These are phyloP conservation scores for Prunus padus DNA, from an alignment of 306 rosid species.

Conservation along the genomic window DNA sequence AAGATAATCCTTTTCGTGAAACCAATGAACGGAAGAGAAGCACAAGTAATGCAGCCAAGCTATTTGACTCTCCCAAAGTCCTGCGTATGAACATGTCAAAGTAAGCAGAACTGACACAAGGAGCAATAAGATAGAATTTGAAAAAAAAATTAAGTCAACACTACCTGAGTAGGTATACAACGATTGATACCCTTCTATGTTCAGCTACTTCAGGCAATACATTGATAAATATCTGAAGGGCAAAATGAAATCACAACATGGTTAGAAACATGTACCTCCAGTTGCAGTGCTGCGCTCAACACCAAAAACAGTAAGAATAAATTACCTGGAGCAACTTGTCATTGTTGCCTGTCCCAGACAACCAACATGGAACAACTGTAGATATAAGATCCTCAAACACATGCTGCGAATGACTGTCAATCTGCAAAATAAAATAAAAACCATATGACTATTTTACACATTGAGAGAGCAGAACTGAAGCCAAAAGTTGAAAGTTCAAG, in stretches of 20 bases:
- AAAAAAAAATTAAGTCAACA: background rate
- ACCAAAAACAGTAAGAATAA: slow-evolving; percentile 18
- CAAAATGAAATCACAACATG: slow-evolving; percentile 26
- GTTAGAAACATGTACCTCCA: slow-evolving; percentile 14
- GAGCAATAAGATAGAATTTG: background rate
- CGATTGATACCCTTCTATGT: slow-evolving; percentile 67
- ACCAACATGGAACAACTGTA: slow-evolving; percentile 89
- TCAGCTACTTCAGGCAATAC: slow-evolving; percentile 75
- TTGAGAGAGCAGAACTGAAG: background rate
- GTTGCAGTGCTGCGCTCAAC: background rate
- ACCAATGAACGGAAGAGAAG: slow-evolving; percentile 69
- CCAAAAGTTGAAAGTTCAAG: background rate
- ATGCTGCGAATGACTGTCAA: slow-evolving; percentile 70
- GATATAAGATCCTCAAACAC: slow-evolving; percentile 84
- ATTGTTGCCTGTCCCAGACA: slow-evolving; percentile 60
- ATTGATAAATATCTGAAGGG: slow-evolving; percentile 60
- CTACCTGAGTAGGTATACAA: slow-evolving; percentile 68
- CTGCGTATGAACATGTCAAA: slow-evolving; percentile 44
- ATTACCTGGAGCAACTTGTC: slow-evolving; percentile 70
- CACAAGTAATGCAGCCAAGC: slow-evolving; percentile 73
- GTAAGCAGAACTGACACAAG: slow-evolving; percentile 25
- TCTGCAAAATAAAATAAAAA: slow-evolving; percentile 34
- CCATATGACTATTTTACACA: background rate
- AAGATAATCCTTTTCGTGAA: slow-evolving; percentile 52
- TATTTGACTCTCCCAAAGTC: slow-evolving; percentile 69